Evolutionary conservation across 2,329 filamentous ascomycete species (phyloP), one percentile per base, ranked within the genome.

Genomic region (Xylaria arbuscula): DNA sequence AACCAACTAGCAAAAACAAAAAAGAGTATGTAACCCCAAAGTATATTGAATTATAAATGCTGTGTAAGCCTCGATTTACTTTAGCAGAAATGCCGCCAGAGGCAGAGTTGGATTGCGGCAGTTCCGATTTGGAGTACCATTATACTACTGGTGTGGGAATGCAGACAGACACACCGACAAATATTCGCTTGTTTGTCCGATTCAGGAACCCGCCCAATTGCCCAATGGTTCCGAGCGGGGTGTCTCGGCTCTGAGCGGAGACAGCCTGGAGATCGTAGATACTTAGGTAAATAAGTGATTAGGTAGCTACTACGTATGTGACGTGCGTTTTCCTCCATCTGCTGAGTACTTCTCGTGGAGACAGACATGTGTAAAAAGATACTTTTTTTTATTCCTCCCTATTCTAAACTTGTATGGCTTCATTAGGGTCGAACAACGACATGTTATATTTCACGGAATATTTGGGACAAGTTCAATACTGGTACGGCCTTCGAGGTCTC

Each of bases 181-280:
- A 24, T 53, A 11, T 28, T 56, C 64, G 51, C 62, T 68, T 62
- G 55, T n/a, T 56, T 68, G 42, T 60, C 66, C 66, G 56, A 61
- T 36, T 60, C 38, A 67, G 47, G 34, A n/a, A n/a, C n/a, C n/a
- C n/a, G n/a, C n/a, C n/a, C n/a, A 34, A 28, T 28, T 28, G 28
- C n/a, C 32, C 32, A 17, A 24, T 51, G 40, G 40, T 42, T 17
- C 15, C 40, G 45, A 42, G 67, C 58, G 57, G 67, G 67, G 62
- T 62, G 22, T 59, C 50, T 58, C 45, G 9, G 17, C 42, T n/a
- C 28, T 19, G 19, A 48, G 45, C 45, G 53, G 65, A 64, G 60
- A 64, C 48, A 24, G n/a, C 17, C 50, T 15, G 36, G 32, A 10
- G 36, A 13, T 22, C 50, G 58, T 62, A 19, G 22, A 19, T n/a